phyloP scores from a whole-genome alignment of 176 grass and related monocot genomes.

The Juncus effusus region DNA sequence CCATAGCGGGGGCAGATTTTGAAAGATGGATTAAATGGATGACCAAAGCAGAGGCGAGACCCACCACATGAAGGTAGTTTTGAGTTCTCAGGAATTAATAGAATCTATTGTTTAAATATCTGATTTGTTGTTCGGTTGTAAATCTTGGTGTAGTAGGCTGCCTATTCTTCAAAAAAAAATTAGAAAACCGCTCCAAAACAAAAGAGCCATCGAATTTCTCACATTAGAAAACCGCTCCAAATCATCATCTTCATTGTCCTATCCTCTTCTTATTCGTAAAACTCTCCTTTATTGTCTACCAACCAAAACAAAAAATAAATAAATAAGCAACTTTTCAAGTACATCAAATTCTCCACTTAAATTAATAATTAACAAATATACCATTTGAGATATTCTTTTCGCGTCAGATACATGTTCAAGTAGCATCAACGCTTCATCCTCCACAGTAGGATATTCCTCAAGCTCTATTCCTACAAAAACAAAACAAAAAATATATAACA shows the following conservation, averaged over 20 bases:
- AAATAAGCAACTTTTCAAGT: not conserved
- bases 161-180: too few relatives aligned
- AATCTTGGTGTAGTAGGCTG: too few relatives aligned
- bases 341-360: not conserved
- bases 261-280: constrained; percentile 46
- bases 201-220: too few relatives aligned
- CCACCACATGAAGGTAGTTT: too few relatives aligned
- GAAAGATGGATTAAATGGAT: too few relatives aligned
- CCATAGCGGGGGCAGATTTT: too few relatives aligned
- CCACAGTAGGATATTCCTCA: constrained; percentile 32
- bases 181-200: too few relatives aligned
- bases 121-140: too few relatives aligned
- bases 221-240: constrained; percentile 21
- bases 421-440: constrained; percentile 56
- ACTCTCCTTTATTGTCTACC: constrained; percentile 59
- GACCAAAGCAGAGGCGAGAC: too few relatives aligned
- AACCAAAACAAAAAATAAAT: not conserved
- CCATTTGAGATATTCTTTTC: constrained; percentile 64
- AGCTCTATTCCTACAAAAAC: constrained; percentile 47
- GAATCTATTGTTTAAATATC: too few relatives aligned
- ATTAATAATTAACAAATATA: constrained; percentile 30
- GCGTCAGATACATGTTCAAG: constrained; percentile 51
- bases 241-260: constrained; percentile 49
- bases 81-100: too few relatives aligned
- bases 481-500: constrained; percentile 2